Evolutionary conservation across 2,329 filamentous ascomycete species (phyloP), one percentile per base, ranked within the genome.

Genomic region (Neonectria coccinea): DNA sequence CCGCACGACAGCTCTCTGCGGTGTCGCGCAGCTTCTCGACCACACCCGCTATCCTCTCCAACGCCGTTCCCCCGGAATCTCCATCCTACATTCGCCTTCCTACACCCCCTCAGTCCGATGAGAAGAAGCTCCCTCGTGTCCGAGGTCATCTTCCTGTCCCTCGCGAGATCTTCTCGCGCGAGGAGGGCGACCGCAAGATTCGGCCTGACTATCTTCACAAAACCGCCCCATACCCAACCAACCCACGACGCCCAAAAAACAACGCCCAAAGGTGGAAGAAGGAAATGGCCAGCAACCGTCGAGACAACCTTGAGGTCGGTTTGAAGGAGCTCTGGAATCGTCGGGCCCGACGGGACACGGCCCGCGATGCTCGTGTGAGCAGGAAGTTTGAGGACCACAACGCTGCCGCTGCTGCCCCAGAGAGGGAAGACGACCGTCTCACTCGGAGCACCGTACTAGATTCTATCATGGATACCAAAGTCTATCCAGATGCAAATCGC

Each of bases 1-100:
- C 70, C 52, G 61, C 73, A 45, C 70, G 72, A 51, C 75, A 74
- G 56, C 68, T 75, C 57, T 55, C 72, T n/a, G 42, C 64, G 44
- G 57, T 68, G 14, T 65, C 73, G n/a, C 74, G 77, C 62, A 67
- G 68, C 36, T 78, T 81, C 63, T 79, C 78, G 22, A 76, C 75
- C 8, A 78, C 77, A 25, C 68, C 76, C 51, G 78, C 80, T 74
- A 62, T 76, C 75, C 80, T 80, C 54, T 83, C 88, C 64, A 82
- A 83, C 64, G 82, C 83, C 51, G 92, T 94, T 68, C 91, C 91
- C 18, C 95, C 96, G 53, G 92, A 97, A 77, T 97, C 94, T 39
- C 95, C 96, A 51, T 87, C 88, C 69, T 98, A 92, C 83, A 92
- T 98, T 80, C 89, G 93, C 70, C 84, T 97, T 59, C 95, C 94